These are phyloP conservation scores for Macrophomina tecta DNA, from an alignment of 2,329 filamentous ascomycete genomes.

Conservation along the genomic window DNA sequence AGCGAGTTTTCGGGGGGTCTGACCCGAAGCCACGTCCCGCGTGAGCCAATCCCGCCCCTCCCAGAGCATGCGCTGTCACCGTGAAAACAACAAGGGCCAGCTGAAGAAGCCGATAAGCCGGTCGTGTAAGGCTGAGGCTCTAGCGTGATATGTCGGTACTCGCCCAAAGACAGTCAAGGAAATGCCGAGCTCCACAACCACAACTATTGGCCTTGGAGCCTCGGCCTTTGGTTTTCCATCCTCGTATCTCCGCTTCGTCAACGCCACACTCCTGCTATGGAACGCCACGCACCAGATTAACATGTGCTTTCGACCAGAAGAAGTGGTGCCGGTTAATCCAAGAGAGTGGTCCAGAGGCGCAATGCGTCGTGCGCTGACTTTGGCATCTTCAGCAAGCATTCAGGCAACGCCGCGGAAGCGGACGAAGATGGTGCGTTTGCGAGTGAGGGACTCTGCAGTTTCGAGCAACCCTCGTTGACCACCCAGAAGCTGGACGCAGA, in stretches of 20 bases:
- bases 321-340: not conserved
- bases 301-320: no score
- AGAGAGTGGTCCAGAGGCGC: not conserved
- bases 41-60: not conserved
- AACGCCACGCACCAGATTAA: no score
- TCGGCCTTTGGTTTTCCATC: not conserved
- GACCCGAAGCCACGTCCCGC: not conserved
- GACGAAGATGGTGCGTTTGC: not conserved
- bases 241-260: not conserved
- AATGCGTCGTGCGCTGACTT: not conserved
- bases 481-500: not conserved
- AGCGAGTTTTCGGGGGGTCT: not conserved
- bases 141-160: conserved; percentile 13
- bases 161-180: not conserved
- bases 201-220: not conserved
- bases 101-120: conserved; percentile 12
- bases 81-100: not conserved
- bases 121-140: conserved; percentile 13
- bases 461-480: not conserved
- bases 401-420: not conserved
- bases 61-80: conserved; percentile 4
- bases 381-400: not conserved
- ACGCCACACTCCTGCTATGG: not conserved
- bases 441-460: not conserved
- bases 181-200: not conserved